Evolutionary conservation across 768 basidiomycete genomes (phyloP).

Genomic region (Mycena olivaceomarginata): DNA sequence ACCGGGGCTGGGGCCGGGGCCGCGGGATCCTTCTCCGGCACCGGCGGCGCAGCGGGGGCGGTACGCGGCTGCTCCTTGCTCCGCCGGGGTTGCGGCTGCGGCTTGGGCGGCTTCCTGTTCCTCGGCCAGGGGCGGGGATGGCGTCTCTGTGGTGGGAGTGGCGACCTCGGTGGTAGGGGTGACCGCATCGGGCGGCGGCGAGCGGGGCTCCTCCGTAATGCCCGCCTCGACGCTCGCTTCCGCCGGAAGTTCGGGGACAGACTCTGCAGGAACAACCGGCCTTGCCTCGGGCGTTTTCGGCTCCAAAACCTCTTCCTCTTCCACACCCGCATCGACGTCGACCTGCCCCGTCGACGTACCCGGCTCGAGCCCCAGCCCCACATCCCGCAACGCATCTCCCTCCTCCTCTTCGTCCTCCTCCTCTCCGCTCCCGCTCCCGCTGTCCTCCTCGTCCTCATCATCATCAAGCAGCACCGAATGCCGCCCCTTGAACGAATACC

Average conservation of each 20-base stretch:
- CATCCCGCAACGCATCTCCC: constrained; percentile 33
- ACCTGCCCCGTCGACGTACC: constrained; percentile 70
- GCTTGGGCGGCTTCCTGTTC: constrained; percentile 34
- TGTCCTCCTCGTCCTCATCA: constrained; percentile 26
- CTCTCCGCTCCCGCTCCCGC: constrained; percentile 16
- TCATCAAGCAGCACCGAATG: constrained; percentile 76
- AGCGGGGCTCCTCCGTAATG: constrained; percentile 47
- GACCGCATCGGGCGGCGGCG: constrained; percentile 28
- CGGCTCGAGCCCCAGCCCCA: constrained; percentile 71
- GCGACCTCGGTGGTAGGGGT: constrained; percentile 1
- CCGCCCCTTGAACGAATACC: constrained; percentile 94
- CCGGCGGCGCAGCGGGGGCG: constrained; percentile 45
- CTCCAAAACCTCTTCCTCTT: constrained; percentile 66
- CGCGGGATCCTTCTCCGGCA: constrained; percentile 53
- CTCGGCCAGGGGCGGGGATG: not conserved
- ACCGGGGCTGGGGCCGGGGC: constrained; percentile 23
- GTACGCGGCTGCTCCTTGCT: constrained; percentile 54
- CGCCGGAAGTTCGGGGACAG: constrained; percentile 40
- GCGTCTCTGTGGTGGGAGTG: not conserved
- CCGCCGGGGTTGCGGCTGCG: constrained; percentile 50
- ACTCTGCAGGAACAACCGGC: constrained; percentile 55
- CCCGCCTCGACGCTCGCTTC: constrained; percentile 40
- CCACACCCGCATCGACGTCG: constrained; percentile 58
- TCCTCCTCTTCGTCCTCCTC: constrained; percentile 24
- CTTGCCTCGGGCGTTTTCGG: constrained; percentile 88